These are phyloP conservation scores for Aspergillus brunneoviolaceus DNA, from an alignment of 2,329 filamentous ascomycete genomes.

Conservation along the genomic window DNA sequence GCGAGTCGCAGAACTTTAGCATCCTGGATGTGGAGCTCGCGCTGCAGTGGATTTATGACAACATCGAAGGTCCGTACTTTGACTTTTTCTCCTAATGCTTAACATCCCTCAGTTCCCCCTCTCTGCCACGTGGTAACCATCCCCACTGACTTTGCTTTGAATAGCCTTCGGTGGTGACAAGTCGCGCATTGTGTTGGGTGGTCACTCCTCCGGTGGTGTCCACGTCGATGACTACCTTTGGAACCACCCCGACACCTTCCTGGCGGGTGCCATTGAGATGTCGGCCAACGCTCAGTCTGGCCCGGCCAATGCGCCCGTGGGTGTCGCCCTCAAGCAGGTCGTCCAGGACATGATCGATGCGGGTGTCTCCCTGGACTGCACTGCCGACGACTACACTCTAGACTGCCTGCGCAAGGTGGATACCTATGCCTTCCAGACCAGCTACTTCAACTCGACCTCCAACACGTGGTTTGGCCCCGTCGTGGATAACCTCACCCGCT, in stretches of 20 bases:
- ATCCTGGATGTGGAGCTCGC: conserved; percentile 23
- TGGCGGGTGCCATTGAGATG: conserved; percentile 25
- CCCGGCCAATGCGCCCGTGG: conserved; percentile 18
- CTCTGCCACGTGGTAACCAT: neutral
- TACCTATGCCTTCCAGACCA: conserved; percentile 23
- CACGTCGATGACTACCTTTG: conserved; percentile 26
- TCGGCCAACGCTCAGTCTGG: conserved; percentile 24
- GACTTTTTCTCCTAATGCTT: neutral
- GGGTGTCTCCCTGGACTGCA: conserved; percentile 18
- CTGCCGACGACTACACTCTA: conserved; percentile 17
- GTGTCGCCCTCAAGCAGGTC: conserved; percentile 20
- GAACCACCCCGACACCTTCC: conserved; percentile 24
- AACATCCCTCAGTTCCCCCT: neutral
- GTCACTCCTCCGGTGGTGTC: conserved; percentile 23
- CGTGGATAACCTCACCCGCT: conserved; percentile 22
- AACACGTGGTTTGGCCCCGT: conserved; percentile 25
- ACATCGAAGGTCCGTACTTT: conserved; percentile 18
- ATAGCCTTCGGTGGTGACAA: conserved; percentile 24
- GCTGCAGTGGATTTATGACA: conserved; percentile 22
- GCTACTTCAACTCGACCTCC: conserved; percentile 22
- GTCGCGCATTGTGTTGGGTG: conserved; percentile 22
- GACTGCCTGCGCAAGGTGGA: conserved; percentile 22
- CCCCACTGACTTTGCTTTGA: neutral
- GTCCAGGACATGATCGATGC: conserved; percentile 21
- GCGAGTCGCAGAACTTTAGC: conserved; percentile 25